Base-by-base conservation (phyloP, 1,139 yeast species). In the Suhomyces guaymorum region DNA sequence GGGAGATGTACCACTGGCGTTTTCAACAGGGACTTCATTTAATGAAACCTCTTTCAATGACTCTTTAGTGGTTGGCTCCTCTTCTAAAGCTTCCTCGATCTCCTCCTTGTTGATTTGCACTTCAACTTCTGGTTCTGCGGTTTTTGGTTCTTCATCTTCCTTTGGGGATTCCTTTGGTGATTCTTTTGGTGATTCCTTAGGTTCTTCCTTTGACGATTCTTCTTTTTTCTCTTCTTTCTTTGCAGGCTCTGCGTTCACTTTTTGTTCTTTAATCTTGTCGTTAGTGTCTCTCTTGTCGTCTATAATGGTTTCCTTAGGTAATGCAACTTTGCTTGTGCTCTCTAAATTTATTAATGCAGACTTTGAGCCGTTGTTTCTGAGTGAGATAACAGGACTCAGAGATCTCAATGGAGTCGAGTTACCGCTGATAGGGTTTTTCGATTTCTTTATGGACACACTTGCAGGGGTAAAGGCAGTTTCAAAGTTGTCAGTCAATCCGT, bases 261-360 rank as follows among this genome's bases (percentile, higher is more conserved):
- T 34, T 15, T 28, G 36, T 17, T 37, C 30, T 4, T 28, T 32
- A 15, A 44, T 50, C 23, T 49, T 55, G 6, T 21, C 32, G 39
- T 27, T 40, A 22, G 19, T 37, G 16, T 38, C 41, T 14, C 28
- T 33, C 28, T 26, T 32, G 15, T 59, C 65, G 38, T 63, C 75
- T 38, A 69, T 70, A 38, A 70, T 59, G 2, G 75, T 70, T 44
- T 68, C 75, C 51, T 66, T 69, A 11, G 68, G 72, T 31, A 69
- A 57, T 27, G 58, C 56, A 19, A 65, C 63, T 23, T 55, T 54
- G 35, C 61, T 54, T 6, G 55, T 41, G 32, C 59, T 55, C 22
- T 64, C 66, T 39, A 61, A 54, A 36, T 56, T 63, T 29, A 63
- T 53, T 44, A 64, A 61, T 2, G 66, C 61, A 32, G 45, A 41